Base-by-base conservation (phyloP, 192 early-diverging fungal genomes). In the Dimargaris cristalligena region DNA sequence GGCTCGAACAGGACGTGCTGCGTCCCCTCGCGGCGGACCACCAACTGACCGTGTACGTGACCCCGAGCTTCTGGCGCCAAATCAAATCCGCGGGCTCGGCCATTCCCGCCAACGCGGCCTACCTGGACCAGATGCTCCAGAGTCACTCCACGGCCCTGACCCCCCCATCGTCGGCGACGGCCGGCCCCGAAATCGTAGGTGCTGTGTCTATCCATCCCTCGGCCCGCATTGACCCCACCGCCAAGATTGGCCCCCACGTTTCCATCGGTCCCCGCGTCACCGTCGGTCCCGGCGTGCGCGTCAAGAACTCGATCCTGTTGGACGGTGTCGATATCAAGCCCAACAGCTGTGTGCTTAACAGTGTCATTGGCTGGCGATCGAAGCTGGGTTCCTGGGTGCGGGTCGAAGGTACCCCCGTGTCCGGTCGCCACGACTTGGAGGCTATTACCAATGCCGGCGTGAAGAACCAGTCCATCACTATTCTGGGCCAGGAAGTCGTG, bases 211-310 rank as follows among this genome's bases (percentile, higher is more conserved):
- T 96, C 65, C 93, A 99, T 67, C 92, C 92, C 20, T 87, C 86
- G 25, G 95, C 95, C 18, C 76, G 87, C 52, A 67, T 99, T 48
- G 88, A 99, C 76, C 90, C 95, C 32, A 82, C 83, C 32, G 91
- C 93, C 35, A 90, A 84, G 73, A 82, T 98, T 59, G 95, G 95
- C 18, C 95, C 95, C 58, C 95, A 99, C 71, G 93, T 94, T 9
- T 88, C 87, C 31, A 87, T 99, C 62, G 92, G 92, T 26, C 87
- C 91, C 25, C 90, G 91, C 58, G 90, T 77, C 11, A 67, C 82
- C 26, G 78, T 99, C 49, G 91, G 87, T 55, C 85, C 87, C 47
- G 95, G 95, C 51, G 90, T 89, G 11, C 90, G 95, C 62, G 80
- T 99, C 63, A 82, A 88, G 66, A 87, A 99, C 76, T 74, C 93